Base-by-base conservation (phyloP, 345 rosid species). In the Eucalyptus melliodora region DNA sequence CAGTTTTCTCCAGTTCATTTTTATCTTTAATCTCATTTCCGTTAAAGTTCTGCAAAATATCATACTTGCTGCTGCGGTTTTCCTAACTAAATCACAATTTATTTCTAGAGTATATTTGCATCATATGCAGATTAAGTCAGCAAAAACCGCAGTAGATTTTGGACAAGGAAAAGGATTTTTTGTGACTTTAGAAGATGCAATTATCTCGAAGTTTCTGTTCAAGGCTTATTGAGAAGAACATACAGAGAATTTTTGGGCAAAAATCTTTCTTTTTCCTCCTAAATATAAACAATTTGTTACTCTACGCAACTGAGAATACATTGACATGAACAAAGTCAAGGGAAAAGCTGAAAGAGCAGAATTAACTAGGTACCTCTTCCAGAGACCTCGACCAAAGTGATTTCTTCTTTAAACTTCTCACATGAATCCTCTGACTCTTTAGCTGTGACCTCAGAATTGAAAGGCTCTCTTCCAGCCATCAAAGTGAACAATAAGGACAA, bases 331-430 rank as follows among this genome's bases (percentile, higher is more conserved):
- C 44, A 69, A 69, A 69, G 26, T 69, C 81, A 3, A 69, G 44
- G 44, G 19, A 34, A 65, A 72, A 59, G 62, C 26, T 53, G 82
- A 72, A 72, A 69, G 51, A 89, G 34, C 49, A 50, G 30, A n/a
- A 51, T 87, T 44, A 81, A 45, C 69, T 86, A 37, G 27, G 44
- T 94, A 98, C 99, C 98, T 96, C 99, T 91, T 96, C 99, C 95
- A 97, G 94, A 90, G 96, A 94, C 94, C 90, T 94, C 88, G 99
- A 96, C 99, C 99, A 98, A 53, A 98, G 98, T 81, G 99, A 98
- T 93, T 96, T 98, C 93, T 95, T 98, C 94, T 96, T 94, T 92
- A 98, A 94, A 90, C 91, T 96, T 92, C 92, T 93, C 91, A 97
- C 99, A 93, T 95, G 97, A 93, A 96, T 97, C 93, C 80, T 92